A percentile compares a stretch with the other conserved stretches of the same genome.
These are phyloP conservation scores for Dittrichia graveolens DNA, from an alignment of 129 eudicot genomes.

Conservation along the genomic window DNA sequence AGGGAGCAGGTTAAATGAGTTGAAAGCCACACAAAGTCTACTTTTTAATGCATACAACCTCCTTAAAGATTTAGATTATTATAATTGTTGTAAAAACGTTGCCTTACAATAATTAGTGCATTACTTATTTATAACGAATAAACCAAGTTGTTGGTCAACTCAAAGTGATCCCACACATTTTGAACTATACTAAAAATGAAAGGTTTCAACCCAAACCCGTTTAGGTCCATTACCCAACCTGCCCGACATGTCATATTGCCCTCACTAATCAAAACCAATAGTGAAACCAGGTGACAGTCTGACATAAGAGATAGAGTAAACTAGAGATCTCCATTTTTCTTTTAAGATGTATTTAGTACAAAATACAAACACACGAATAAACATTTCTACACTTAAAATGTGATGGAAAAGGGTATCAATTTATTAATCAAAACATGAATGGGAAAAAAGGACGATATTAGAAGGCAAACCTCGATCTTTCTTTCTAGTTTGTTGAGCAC, in stretches of 20 bases:
- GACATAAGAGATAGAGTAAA: constrained; percentile 3
- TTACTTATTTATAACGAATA: neutral
- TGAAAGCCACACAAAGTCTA: neutral
- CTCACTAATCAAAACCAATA: neutral
- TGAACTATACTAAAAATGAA: neutral
- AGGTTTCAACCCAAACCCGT: neutral
- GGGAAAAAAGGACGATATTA: neutral
- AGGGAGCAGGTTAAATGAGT: neutral
- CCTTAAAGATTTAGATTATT: neutral
- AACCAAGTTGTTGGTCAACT: neutral
- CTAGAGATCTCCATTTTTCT: neutral
- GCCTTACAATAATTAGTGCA: neutral
- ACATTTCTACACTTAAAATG: neutral
- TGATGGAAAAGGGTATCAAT: neutral
- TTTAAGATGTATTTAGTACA: neutral
- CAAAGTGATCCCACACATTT: neutral
- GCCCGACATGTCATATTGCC: neutral
- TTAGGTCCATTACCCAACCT: neutral
- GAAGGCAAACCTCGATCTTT: constrained; percentile 69
- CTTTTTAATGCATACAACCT: neutral
- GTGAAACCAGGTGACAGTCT: neutral
- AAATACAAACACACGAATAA: neutral
- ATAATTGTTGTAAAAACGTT: neutral
- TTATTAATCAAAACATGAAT: constrained; percentile 8
- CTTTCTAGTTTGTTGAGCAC: constrained; percentile 86